Base-by-base conservation (phyloP, 2,329 filamentous ascomycete genomes). In the Plenodomus biglobosus region DNA sequence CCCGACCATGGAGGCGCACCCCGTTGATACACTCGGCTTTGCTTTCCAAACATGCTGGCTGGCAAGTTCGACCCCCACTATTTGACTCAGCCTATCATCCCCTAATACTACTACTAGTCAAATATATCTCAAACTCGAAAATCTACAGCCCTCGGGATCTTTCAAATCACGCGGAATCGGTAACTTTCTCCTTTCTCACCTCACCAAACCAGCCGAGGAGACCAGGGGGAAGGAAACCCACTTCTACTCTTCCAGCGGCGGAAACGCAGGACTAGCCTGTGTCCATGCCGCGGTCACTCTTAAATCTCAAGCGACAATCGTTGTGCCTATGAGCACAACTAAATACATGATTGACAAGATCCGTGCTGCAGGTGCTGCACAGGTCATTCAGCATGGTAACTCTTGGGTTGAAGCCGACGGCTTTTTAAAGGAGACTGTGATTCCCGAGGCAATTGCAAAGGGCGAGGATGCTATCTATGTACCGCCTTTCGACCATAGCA, bases 81-180 rank as follows among this genome's bases (percentile, higher is more conserved):
- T 92, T 65, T 87, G 86, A 70, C 82, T 94, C 58, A 94, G 92
- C 69, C 82, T 92, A 87, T 69, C 22, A 24, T 36, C 17, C n/a
- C 6, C 13, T 36, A 36, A n/a, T n/a, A 5, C 7, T 3, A 37
- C 18, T 8, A 17, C 4, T 13, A 37, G 94, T 94, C 83, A 92
- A 94, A 72, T 90, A 87, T 17, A 37, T 16, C 35, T 37, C 11
- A 95, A 95, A 72, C 82, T 94, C 53, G 90, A 95, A 62, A 89
- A 88, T 67, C 81, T 91, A 45, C 90, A 95, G 66, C 90, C 90
- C 3, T 87, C 86, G 17, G 88, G 88, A 54, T 92, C 88, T 32
- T 95, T 95, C 83, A 94, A 95, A 72, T 92, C 88, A 38, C 67
- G 75, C 40, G 88, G 86, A 18, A 81, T 92, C 52, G 87, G 87